Evolutionary conservation across 805 yeast genomes (phyloP).

Genomic region (Lipomyces chichibuensis): DNA sequence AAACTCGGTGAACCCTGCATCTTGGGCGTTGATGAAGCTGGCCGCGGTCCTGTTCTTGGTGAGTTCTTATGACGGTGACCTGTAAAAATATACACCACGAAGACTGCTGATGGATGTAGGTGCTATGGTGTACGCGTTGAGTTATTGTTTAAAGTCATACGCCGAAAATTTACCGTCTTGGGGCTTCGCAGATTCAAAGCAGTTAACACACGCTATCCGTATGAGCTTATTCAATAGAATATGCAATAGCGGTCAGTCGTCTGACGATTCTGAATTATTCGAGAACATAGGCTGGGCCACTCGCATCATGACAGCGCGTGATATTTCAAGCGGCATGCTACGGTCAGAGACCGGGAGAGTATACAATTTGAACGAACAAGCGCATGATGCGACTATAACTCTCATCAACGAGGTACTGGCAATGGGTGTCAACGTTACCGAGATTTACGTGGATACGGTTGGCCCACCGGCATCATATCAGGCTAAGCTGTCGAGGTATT

Average conservation of each 20-base stretch:
- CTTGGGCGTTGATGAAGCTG: constrained; percentile 97
- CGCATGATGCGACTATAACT: constrained; percentile 89
- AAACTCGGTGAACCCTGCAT: constrained; percentile 43
- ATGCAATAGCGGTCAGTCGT: constrained; percentile 46
- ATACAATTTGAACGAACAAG: constrained; percentile 89
- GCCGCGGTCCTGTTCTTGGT: constrained; percentile 96
- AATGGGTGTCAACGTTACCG: constrained; percentile 63
- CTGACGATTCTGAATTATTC: constrained; percentile 47
- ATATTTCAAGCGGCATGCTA: constrained; percentile 88
- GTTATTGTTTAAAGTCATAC: constrained; percentile 68
- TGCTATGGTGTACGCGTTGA: constrained; percentile 94
- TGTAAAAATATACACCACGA: not conserved
- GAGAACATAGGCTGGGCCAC: constrained; percentile 84
- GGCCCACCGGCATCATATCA: constrained; percentile 92
- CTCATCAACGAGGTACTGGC: constrained; percentile 68
- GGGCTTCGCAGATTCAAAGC: constrained; percentile 94
- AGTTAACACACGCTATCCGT: constrained; percentile 73
- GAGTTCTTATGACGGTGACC: not conserved
- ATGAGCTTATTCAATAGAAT: constrained; percentile 62
- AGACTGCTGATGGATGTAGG: constrained; percentile 20
- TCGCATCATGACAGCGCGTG: constrained; percentile 80
- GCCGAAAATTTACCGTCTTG: constrained; percentile 54
- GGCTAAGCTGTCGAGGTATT: constrained; percentile 65
- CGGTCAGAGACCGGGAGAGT: constrained; percentile 56
- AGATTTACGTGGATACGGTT: constrained; percentile 90